Evolutionary conservation across 768 basidiomycete species (phyloP).

Genomic region (Leccinum variicolor): DNA sequence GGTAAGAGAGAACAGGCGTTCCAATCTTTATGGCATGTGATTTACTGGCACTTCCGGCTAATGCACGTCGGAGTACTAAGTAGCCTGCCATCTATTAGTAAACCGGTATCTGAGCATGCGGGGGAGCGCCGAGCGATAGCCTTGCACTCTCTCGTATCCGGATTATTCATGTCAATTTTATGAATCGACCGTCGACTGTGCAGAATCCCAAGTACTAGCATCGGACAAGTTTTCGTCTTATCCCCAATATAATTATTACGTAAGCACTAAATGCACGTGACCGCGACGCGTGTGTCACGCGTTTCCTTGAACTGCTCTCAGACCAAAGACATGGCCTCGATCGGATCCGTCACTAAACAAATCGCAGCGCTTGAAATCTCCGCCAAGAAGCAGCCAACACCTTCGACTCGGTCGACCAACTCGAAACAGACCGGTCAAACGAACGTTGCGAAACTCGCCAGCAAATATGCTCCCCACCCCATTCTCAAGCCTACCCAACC

Average conservation of each 20-base stretch:
- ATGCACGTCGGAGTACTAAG: too few relatives aligned
- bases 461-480: conserved; percentile 67
- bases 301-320: background rate
- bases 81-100: background rate
- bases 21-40: background rate
- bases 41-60: background rate
- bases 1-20: background rate
- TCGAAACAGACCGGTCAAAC: conserved; percentile 57
- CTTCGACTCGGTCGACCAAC: conserved; percentile 30
- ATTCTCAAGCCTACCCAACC: conserved; percentile 29
- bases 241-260: background rate
- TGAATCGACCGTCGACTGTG: too few relatives aligned
- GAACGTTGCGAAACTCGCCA: conserved; percentile 67
- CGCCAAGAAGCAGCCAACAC: conserved; percentile 42
- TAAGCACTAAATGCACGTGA: conserved; percentile 23
- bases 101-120: too few relatives aligned
- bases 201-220: background rate
- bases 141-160: too few relatives aligned
- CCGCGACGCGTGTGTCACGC: conserved; percentile 19
- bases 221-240: too few relatives aligned
- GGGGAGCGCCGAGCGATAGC: too few relatives aligned
- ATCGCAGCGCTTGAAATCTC: conserved; percentile 68
- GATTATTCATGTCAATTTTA: too few relatives aligned
- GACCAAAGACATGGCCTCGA: conserved; percentile 41
- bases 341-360: conserved; percentile 56